A percentile compares a stretch with the other conserved stretches of the same genome.
phyloP scores from a whole-genome alignment of 129 eudicot genomes.

The Silybum marianum region DNA sequence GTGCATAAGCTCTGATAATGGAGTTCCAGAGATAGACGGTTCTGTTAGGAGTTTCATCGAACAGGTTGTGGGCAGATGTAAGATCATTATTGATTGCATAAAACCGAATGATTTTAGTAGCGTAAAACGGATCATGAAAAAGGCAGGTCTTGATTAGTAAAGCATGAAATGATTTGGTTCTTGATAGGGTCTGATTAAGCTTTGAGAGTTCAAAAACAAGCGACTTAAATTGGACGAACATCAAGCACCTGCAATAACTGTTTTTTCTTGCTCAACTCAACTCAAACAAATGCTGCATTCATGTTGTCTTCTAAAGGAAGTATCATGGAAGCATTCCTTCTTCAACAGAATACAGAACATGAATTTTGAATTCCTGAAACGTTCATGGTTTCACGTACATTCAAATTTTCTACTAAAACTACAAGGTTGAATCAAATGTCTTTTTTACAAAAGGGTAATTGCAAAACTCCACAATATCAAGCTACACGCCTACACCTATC shows the following conservation, averaged over 20 bases:
- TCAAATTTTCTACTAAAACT: no score
- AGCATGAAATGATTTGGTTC: constrained; percentile 66
- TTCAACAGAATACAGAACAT: no score
- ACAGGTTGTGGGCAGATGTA: constrained; percentile 61
- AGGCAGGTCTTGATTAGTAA: constrained; percentile 51
- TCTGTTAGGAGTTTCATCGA: constrained; percentile 60
- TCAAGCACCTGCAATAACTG: neutral
- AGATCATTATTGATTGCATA: constrained; percentile 68
- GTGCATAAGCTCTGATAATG: constrained; percentile 79
- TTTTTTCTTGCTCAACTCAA: neutral
- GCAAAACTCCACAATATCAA: no score
- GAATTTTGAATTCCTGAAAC: no score
- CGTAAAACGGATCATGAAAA: constrained; percentile 66
- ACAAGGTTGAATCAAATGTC: no score
- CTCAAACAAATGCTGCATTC: neutral
- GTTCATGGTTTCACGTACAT: no score
- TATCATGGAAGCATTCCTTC: neutral
- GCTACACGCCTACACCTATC: no score
- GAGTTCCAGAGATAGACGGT: constrained; percentile 80
- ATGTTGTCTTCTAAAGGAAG: neutral
- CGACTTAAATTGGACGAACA: constrained; percentile 40
- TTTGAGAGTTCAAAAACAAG: constrained; percentile 58
- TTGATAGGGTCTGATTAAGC: constrained; percentile 42
- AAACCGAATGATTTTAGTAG: constrained; percentile 59
- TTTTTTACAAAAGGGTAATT: no score